Percentiles rank a stretch among this genome's conserved stretches.
These are phyloP conservation scores for Cyclotella baltica DNA, from an alignment of 108 stramenopile species.

Conservation along the genomic window DNA sequence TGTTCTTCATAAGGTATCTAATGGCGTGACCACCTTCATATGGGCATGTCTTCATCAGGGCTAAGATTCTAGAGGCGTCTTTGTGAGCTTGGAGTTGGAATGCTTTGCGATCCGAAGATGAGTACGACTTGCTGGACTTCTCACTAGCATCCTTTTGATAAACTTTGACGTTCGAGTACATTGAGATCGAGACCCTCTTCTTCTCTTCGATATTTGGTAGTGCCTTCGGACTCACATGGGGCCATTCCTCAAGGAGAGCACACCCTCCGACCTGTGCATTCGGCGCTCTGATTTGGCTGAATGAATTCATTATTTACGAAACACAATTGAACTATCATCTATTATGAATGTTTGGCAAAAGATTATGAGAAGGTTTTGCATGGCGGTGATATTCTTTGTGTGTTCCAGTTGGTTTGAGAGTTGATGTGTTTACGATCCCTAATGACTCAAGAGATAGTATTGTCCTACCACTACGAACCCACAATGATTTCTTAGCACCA, in stretches of 20 bases:
- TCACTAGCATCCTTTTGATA: not conserved
- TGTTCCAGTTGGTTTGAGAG: no score
- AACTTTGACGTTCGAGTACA: not conserved
- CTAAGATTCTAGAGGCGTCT: not conserved
- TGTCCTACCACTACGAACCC: no score
- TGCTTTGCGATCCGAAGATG: not conserved
- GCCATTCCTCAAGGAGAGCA: not conserved
- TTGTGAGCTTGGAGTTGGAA: not conserved
- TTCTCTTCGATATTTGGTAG: no score
- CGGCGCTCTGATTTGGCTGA: no score
- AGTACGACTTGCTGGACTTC: not conserved
- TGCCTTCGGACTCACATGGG: not conserved
- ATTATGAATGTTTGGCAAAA: no score
- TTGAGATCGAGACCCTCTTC: not conserved
- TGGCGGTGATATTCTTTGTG: no score
- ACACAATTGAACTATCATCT: no score
- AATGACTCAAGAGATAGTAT: no score
- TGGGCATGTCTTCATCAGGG: not conserved
- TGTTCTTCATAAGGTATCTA: not conserved
- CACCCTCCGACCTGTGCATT: not conserved
- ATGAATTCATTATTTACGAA: no score
- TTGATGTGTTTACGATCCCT: no score
- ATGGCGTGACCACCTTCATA: not conserved
- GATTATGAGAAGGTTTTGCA: no score
- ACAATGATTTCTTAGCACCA: no score